Percentiles rank a stretch among this genome's conserved stretches.
phyloP scores from a whole-genome alignment of 2,329 filamentous ascomycete species.

The Aspergillus neotritici region DNA sequence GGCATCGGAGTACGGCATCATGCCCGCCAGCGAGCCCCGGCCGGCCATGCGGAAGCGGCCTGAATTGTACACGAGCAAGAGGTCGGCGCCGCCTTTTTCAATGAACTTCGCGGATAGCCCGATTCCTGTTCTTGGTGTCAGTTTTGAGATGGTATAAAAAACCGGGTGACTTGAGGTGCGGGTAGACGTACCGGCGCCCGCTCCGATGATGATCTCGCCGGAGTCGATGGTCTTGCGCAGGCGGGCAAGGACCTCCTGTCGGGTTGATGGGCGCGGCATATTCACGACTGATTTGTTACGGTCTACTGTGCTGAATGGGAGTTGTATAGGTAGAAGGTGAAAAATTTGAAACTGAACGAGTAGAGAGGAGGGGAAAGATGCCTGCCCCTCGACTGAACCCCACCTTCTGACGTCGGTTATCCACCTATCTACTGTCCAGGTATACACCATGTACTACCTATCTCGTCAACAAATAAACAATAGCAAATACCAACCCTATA shows the following conservation, averaged over 20 bases:
- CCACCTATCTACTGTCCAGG: too few relatives aligned
- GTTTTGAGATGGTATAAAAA: too few relatives aligned
- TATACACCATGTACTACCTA: too few relatives aligned
- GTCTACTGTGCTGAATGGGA: neutral
- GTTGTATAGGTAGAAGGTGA: neutral
- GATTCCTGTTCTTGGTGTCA: conserved; percentile 53
- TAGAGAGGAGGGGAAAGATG: neutral
- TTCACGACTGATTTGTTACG: conserved; percentile 6
- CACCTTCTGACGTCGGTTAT: too few relatives aligned
- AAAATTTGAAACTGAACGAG: neutral
- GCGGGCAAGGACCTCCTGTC: conserved; percentile 51
- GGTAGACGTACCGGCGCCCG: conserved; percentile 50
- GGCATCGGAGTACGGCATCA: conserved; percentile 67
- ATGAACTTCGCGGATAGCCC: conserved; percentile 66
- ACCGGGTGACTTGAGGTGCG: neutral
- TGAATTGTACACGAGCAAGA: conserved; percentile 69
- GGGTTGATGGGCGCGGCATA: conserved; percentile 55
- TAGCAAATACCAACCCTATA: too few relatives aligned
- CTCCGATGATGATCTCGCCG: conserved; percentile 60
- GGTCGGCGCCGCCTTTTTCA: conserved; percentile 61
- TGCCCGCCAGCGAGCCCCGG: conserved; percentile 60
- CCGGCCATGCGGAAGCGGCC: conserved; percentile 70
- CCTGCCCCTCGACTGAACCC: too few relatives aligned
- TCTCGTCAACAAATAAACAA: too few relatives aligned
- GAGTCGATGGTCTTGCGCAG: conserved; percentile 52